Base-by-base conservation (phyloP, 139 green algal genomes). In the Coelastrella sp. region DNA sequence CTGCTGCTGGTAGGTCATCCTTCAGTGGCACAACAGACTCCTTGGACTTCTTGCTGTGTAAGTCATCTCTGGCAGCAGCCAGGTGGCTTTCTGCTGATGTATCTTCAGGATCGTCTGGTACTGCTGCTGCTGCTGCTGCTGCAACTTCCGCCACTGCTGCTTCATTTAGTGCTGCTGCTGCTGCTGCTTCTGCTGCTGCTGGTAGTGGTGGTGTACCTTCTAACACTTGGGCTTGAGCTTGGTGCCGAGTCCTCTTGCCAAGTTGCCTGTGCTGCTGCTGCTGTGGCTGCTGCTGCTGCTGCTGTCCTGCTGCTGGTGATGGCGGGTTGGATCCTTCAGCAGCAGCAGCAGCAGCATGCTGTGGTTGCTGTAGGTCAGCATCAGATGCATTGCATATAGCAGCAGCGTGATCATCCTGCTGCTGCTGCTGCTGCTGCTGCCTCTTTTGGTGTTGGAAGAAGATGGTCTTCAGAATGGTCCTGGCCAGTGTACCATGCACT, bases 201-300 rank as follows among this genome's bases (percentile, higher is more conserved):
- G 78, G 12, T 83, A 24, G 11, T 65, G 27, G 8, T 70, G 63
- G 63, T 9, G 63, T 17, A 70, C 12, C 63, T 17, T 22, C 63
- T 17, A 6, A 22, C 63, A 5, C 63, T 70, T 70, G 35, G 35
- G 35, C 35, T 49, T 49, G 35, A 49, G 35, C 35, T 49, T 49
- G 35, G 35, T 49, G 35, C 35, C 35, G 35, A 49, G 35, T 49
- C 35, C 35, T 49, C 35, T 70, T 70, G 63, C 70, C 70, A 12
- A 78, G 70, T 25, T 35, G 70, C 70, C 70, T 27, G 22, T 24
- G 35, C 49, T 11, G 76, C 19, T 56, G 79, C 56, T 70, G 79
- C 79, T 70, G 49, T 56, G 35, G 73, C 76, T 58, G 76, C 7
- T 80, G 79, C 79, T 85, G 80, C 80, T 73, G 80, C 80, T 63